A percentile compares a stretch with the other conserved stretches of the same genome.
Conservation (phyloP, 306 rosid genomes). For the Inga laurina region DNA sequence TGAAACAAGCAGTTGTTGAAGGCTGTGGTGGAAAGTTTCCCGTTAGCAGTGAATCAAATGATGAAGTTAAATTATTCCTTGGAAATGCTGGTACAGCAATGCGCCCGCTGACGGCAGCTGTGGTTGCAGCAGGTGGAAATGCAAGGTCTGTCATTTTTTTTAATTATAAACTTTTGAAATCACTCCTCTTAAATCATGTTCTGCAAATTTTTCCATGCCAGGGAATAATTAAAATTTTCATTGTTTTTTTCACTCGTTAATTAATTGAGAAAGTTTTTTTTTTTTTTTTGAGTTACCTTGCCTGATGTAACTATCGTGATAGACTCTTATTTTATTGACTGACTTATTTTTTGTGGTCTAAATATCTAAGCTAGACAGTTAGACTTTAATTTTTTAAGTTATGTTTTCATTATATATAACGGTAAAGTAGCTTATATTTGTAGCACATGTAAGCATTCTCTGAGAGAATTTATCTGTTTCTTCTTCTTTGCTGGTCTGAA, state of each 20-base stretch:
- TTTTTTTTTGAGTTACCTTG: neutral
- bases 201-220: neutral
- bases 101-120: constrained; percentile 98
- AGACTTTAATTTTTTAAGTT: neutral
- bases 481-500: constrained; percentile 2
- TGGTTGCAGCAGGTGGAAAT: constrained; percentile 93
- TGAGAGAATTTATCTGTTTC: neutral
- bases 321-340: neutral
- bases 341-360: neutral
- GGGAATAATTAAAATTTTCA: neutral
- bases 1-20: constrained; percentile 79
- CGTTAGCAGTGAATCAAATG: constrained; percentile 52
- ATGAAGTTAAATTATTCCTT: constrained; percentile 86
- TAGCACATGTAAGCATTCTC: constrained; percentile 9
- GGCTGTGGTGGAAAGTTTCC: constrained; percentile 95
- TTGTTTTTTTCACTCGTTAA: neutral
- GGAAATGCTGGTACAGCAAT: constrained; percentile 99
- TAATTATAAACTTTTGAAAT: constrained; percentile 4
- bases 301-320: neutral
- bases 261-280: neutral
- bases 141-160: constrained; percentile 56
- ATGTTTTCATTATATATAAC: neutral
- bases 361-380: neutral
- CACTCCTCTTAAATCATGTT: neutral
- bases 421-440: neutral